phyloP scores from a whole-genome alignment of 1,284 basidiomycete species.

The Sporisorium graminicola region DNA sequence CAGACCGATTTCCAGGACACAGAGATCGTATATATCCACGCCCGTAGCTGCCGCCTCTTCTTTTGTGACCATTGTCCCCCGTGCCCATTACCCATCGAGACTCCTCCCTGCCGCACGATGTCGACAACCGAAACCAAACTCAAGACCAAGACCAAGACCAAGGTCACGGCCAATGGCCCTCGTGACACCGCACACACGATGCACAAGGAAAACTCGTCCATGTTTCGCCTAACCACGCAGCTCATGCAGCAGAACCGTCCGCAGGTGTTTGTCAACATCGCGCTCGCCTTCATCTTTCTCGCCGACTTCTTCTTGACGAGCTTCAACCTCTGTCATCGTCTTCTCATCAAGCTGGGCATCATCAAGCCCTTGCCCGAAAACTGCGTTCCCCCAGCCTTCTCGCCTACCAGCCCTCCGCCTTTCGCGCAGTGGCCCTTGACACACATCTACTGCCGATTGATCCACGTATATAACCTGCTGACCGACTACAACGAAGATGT shows the following conservation, averaged over 20 bases:
- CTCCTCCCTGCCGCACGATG: constrained; percentile 1
- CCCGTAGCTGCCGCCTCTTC: background rate
- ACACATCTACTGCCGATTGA: constrained; percentile 43
- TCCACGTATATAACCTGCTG: constrained; percentile 35
- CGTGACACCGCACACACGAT: constrained; percentile 28
- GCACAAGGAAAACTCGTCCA: constrained; percentile 33
- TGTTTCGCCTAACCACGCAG: constrained; percentile 30
- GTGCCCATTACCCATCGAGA: background rate
- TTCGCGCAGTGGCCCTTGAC: constrained; percentile 38
- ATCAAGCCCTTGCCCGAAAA: constrained; percentile 19
- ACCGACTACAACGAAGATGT: constrained; percentile 27
- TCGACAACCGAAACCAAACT: constrained; percentile 4
- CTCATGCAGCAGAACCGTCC: constrained; percentile 44
- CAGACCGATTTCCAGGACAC: background rate
- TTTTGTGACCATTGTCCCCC: background rate
- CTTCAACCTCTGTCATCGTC: constrained; percentile 33
- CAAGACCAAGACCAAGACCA: constrained; percentile 18
- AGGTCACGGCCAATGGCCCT: background rate
- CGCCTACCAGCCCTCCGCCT: constrained; percentile 40
- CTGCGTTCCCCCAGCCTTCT: constrained; percentile 41
- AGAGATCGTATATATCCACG: background rate
- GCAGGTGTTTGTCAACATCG: constrained; percentile 27
- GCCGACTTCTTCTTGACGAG: constrained; percentile 32
- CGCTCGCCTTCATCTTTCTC: constrained; percentile 31
- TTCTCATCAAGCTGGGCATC: constrained; percentile 35